These are phyloP conservation scores for Ustilago cynodontis DNA, from an alignment of 1,284 basidiomycete genomes.

Conservation along the genomic window DNA sequence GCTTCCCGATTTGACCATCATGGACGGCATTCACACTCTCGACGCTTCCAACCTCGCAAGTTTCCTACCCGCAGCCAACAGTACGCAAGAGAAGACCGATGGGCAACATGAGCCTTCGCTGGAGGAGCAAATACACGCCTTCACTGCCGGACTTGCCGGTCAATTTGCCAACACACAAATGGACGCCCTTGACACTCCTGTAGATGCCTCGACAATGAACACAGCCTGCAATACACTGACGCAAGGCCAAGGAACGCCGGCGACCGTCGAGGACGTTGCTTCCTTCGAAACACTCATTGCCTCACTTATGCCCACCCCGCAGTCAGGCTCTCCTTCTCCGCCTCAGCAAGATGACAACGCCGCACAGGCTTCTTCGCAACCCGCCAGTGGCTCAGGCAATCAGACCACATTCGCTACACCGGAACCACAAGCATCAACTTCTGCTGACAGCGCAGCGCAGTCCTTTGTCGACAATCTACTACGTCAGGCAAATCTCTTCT, in stretches of 20 bases:
- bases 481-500: constrained; percentile 44
- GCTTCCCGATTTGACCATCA: constrained; percentile 30
- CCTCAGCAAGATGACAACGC: not conserved
- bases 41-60: constrained; percentile 28
- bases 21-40: constrained; percentile 38
- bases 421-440: constrained; percentile 13
- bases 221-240: constrained; percentile 38
- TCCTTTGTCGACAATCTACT: constrained; percentile 46
- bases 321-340: constrained; percentile 27
- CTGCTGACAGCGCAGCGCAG: constrained; percentile 36
- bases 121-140: constrained; percentile 47
- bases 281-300: constrained; percentile 49
- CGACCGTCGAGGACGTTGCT: constrained; percentile 41
- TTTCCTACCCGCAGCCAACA: constrained; percentile 26
- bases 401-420: constrained; percentile 13
- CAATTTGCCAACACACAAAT: constrained; percentile 18
- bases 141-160: constrained; percentile 37
- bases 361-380: not conserved
- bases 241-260: constrained; percentile 42
- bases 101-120: constrained; percentile 21
- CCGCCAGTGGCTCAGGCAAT: constrained; percentile 1
- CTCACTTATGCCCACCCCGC: constrained; percentile 48
- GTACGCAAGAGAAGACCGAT: constrained; percentile 5
- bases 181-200: constrained; percentile 23
- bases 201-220: constrained; percentile 23